Evolutionary conservation across 1,284 basidiomycete genomes (phyloP).

Genomic region (Ustanciosporium gigantosporum): DNA sequence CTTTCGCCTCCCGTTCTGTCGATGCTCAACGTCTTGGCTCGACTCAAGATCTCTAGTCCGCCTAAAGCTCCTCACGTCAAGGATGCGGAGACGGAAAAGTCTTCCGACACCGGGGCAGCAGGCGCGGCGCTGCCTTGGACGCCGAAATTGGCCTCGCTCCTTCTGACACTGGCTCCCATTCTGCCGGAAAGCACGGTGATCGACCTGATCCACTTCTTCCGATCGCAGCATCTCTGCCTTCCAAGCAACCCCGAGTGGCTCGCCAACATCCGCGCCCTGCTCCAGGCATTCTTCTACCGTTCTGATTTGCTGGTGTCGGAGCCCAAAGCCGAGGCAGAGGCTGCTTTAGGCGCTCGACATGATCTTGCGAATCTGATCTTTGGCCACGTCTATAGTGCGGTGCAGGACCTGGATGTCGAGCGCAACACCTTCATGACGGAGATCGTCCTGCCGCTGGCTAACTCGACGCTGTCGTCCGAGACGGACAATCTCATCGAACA

Average conservation of each 20-base stretch:
- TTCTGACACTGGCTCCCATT: slow-evolving; percentile 52
- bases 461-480: slow-evolving; percentile 42
- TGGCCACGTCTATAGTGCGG: slow-evolving; percentile 51
- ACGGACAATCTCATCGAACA: slow-evolving; percentile 33
- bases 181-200: slow-evolving; percentile 48
- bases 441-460: slow-evolving; percentile 49
- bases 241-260: slow-evolving; percentile 56
- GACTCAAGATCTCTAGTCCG: slow-evolving; percentile 7
- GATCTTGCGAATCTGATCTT: slow-evolving; percentile 49
- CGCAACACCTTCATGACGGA: slow-evolving; percentile 47
- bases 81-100: slow-evolving; percentile 6
- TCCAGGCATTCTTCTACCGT: slow-evolving; percentile 54
- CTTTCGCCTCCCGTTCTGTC: slow-evolving; percentile 3
- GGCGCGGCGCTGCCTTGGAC: slow-evolving; percentile 41
- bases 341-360: slow-evolving; percentile 31
- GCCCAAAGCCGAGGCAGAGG: not conserved
- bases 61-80: slow-evolving; percentile 4
- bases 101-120: slow-evolving; percentile 5
- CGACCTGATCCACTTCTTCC: slow-evolving; percentile 50
- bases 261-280: slow-evolving; percentile 43
- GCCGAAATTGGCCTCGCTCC: slow-evolving; percentile 41
- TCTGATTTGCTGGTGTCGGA: slow-evolving; percentile 17
- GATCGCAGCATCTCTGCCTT: slow-evolving; percentile 51
- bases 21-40: slow-evolving; percentile 3
- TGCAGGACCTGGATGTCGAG: slow-evolving; percentile 50